Conservation (phyloP, 306 rosid genomes). For the Ormosia emarginata region DNA sequence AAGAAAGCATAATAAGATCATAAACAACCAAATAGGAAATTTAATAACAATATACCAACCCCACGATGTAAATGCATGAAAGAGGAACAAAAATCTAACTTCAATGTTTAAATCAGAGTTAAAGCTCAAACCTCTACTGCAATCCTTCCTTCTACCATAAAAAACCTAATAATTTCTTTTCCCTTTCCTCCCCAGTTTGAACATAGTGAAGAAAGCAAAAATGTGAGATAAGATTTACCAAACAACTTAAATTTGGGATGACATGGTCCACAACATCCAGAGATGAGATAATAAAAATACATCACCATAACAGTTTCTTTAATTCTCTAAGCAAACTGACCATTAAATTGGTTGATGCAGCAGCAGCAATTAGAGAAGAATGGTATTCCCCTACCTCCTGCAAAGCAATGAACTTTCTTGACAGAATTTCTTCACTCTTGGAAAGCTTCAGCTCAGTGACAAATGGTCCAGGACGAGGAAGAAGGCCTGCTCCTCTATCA, state of each 20-base stretch:
- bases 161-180: not conserved
- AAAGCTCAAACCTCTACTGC: not conserved
- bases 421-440: conserved; percentile 70
- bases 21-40: not conserved
- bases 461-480: conserved; percentile 90
- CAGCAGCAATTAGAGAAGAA: conserved; percentile 9
- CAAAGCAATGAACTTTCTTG: conserved; percentile 55
- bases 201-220: not conserved
- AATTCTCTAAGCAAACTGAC: conserved; percentile 4
- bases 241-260: no score
- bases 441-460: conserved; percentile 82
- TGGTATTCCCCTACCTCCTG: conserved; percentile 40
- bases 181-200: not conserved
- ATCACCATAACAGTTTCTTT: not conserved
- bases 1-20: conserved; percentile 17
- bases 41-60: not conserved
- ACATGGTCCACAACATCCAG: no score
- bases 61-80: not conserved
- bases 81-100: not conserved
- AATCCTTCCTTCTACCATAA: not conserved
- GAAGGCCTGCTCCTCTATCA: conserved; percentile 92
- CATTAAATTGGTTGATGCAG: not conserved
- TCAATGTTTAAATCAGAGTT: conserved; percentile 2
- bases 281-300: not conserved
- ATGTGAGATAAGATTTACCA: no score